Conservation (phyloP, 1,284 basidiomycete species). For the Sutorius eximius region DNA sequence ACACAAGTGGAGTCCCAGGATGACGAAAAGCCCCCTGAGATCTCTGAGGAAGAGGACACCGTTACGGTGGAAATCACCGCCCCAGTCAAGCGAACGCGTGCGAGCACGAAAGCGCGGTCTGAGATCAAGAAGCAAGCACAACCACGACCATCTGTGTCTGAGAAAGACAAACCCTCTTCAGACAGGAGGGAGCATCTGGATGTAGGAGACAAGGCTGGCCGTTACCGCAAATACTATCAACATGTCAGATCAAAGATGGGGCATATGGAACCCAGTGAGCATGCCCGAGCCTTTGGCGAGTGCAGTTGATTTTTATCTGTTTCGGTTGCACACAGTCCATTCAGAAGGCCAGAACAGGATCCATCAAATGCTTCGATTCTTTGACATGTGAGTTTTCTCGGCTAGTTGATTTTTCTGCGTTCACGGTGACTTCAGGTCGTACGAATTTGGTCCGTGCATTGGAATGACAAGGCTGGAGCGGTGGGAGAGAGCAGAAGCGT, state of each 20-base stretch:
- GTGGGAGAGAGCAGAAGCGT: constrained; percentile 82
- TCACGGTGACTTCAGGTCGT: constrained; percentile 47
- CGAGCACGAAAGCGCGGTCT: constrained; percentile 8
- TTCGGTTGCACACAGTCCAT: constrained; percentile 49
- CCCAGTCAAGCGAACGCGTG: constrained; percentile 24
- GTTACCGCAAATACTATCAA: constrained; percentile 46
- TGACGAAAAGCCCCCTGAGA: constrained; percentile 9
- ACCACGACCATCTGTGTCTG: background rate
- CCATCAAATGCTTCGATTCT: constrained; percentile 74
- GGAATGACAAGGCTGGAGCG: constrained; percentile 83
- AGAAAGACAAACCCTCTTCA: constrained; percentile 4
- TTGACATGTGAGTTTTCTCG: constrained; percentile 61
- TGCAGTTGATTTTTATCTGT: background rate
- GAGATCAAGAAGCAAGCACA: constrained; percentile 1
- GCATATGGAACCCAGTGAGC: constrained; percentile 58
- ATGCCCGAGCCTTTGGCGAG: background rate
- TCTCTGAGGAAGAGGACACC: constrained; percentile 18
- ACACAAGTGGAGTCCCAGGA: background rate
- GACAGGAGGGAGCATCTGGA: constrained; percentile 12
- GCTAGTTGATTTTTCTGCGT: background rate
- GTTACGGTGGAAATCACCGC: constrained; percentile 3
- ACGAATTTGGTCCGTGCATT: constrained; percentile 84
- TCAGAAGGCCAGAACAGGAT: constrained; percentile 59
- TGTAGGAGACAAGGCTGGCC: constrained; percentile 39
- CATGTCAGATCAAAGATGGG: constrained; percentile 58